phyloP scores from a whole-genome alignment of 129 eudicot species.

The Calendula officinalis region DNA sequence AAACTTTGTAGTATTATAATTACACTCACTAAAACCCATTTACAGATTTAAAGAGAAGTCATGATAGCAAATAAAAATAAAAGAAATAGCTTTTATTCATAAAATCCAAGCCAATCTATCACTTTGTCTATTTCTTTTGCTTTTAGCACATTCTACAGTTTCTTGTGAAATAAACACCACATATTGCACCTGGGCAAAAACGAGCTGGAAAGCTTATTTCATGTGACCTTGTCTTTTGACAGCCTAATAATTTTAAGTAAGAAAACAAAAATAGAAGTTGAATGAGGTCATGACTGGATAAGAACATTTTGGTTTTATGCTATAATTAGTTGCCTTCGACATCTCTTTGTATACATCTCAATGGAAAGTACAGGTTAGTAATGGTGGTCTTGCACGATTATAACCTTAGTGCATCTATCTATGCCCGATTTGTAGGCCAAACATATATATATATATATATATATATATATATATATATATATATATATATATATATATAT shows the following conservation, averaged over 20 bases:
- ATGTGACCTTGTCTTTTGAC: slow-evolving; percentile 39
- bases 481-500: no score
- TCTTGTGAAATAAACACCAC: slow-evolving; percentile 29
- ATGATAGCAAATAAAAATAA: no score
- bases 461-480: no score
- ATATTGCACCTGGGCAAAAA: slow-evolving; percentile 31
- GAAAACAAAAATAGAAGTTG: slow-evolving; percentile 20
- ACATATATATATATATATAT: neutral
- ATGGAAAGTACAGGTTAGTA: slow-evolving; percentile 1
- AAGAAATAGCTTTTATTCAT: neutral
- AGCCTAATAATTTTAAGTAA: slow-evolving; percentile 33
- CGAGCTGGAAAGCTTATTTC: slow-evolving; percentile 37
- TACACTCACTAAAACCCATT: slow-evolving; percentile 5
- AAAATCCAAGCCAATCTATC: slow-evolving; percentile 13
- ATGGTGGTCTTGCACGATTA: slow-evolving; percentile 17
- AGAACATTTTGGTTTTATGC: slow-evolving; percentile 21
- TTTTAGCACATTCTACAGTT: slow-evolving; percentile 22
- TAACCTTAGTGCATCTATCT: slow-evolving; percentile 15
- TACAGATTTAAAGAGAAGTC: no score
- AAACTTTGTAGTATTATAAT: no score
- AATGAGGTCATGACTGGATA: slow-evolving; percentile 20
- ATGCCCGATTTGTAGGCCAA: slow-evolving; percentile 13
- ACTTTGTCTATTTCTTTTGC: slow-evolving; percentile 7
- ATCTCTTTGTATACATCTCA: slow-evolving; percentile 10
- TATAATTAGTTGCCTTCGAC: slow-evolving; percentile 1